phyloP scores from a whole-genome alignment of 805 yeast genomes.

The Lipomyces lipofer region DNA sequence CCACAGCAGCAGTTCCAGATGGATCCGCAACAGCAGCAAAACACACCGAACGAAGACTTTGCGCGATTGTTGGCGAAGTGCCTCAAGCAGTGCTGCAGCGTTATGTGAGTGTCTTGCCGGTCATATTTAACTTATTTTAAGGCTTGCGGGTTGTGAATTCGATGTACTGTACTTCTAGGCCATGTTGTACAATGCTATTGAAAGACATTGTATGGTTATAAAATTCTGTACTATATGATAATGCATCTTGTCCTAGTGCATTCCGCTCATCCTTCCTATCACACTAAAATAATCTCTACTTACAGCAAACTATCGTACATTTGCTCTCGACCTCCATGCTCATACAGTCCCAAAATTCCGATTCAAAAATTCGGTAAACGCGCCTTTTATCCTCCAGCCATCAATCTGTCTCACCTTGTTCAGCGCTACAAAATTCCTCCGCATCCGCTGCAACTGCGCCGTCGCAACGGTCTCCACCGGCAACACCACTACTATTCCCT shows the following conservation, averaged over 20 bases:
- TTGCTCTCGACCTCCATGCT: no score
- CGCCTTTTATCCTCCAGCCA: slow-evolving; percentile 60
- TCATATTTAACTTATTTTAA: no score
- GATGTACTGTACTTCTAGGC: no score
- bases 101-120: no score
- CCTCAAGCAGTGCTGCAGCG: slow-evolving; percentile 27
- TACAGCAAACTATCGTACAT: no score
- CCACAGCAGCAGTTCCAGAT: slow-evolving; percentile 32
- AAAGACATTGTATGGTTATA: no score
- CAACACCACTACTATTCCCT: slow-evolving; percentile 52
- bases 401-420: slow-evolving; percentile 79
- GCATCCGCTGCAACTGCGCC: slow-evolving; percentile 78
- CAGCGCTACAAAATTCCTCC: slow-evolving; percentile 79
- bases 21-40: slow-evolving; percentile 31
- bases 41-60: slow-evolving; percentile 21
- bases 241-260: no score
- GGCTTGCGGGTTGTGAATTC: no score
- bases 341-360: slow-evolving; percentile 50
- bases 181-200: no score
- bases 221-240: no score
- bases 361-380: slow-evolving; percentile 78
- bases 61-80: slow-evolving; percentile 10
- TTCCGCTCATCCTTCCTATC: no score
- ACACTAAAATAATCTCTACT: no score
- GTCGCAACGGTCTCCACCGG: slow-evolving; percentile 64